Conservation (phyloP, 164 flowering plant species). For the Chloranthus sessilifolius region DNA sequence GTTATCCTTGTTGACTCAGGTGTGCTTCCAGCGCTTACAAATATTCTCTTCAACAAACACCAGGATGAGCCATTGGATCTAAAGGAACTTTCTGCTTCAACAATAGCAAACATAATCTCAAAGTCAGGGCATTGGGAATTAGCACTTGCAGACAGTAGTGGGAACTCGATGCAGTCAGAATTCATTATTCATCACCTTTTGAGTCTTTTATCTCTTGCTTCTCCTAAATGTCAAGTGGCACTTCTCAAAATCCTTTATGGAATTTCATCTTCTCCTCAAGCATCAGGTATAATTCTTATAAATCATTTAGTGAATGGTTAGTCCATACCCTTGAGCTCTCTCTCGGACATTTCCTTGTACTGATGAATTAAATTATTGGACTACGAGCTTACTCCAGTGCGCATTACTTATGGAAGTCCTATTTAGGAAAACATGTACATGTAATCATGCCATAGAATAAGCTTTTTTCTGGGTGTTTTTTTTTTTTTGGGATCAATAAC, state of each 20-base stretch:
- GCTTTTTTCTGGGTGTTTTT: no score
- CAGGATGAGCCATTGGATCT: slow-evolving; percentile 14
- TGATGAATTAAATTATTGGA: no score
- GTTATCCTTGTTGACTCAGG: slow-evolving; percentile 49
- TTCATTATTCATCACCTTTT: slow-evolving; percentile 28
- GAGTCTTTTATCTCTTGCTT: slow-evolving; percentile 27
- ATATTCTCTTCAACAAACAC: slow-evolving; percentile 29
- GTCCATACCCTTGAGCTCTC: no score
- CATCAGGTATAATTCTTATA: slow-evolving; percentile 39
- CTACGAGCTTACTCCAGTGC: no score
- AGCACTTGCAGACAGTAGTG: slow-evolving; percentile 35
- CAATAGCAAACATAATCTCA: slow-evolving; percentile 35
- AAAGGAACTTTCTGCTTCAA: slow-evolving; percentile 31
- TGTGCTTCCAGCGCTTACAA: slow-evolving; percentile 34
- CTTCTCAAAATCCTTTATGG: slow-evolving; percentile 46
- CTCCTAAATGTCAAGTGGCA: slow-evolving; percentile 37
- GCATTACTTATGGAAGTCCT: no score
- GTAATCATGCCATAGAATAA: no score
- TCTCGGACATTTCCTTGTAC: no score
- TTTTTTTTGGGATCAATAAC: no score
- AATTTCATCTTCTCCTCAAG: slow-evolving; percentile 57
- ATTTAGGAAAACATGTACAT: no score
- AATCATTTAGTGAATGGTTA: not conserved
- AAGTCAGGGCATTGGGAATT: slow-evolving; percentile 62
- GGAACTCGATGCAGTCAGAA: slow-evolving; percentile 47